phyloP scores from a whole-genome alignment of 2,329 filamentous ascomycete species.

The Sarocladium strictum region DNA sequence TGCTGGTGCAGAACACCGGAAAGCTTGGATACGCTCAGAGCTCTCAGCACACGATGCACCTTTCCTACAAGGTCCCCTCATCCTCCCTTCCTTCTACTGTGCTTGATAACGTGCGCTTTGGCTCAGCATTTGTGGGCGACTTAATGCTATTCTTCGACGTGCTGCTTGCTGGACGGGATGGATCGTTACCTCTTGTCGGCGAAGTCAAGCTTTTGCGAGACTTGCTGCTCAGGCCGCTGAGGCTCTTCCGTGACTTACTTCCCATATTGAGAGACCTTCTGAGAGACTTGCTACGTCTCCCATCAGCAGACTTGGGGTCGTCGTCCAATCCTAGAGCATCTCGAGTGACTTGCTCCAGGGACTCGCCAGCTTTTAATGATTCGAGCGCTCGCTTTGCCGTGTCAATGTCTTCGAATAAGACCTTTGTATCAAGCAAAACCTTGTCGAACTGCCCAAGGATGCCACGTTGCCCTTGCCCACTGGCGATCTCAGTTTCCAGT shows the following conservation, averaged over 20 bases:
- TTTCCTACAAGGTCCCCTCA: background rate
- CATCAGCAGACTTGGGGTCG: background rate
- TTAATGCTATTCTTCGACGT: background rate
- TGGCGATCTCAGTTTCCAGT: conserved; percentile 21
- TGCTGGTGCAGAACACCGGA: no score
- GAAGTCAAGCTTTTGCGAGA: conserved; percentile 5
- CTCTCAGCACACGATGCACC: background rate
- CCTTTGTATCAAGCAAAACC: conserved; percentile 20
- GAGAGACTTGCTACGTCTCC: background rate
- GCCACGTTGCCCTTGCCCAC: conserved; percentile 29
- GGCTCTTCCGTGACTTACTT: background rate
- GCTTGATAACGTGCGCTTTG: conserved; percentile 1
- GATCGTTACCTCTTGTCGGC: background rate
- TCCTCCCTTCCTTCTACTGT: background rate
- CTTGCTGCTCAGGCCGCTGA: background rate
- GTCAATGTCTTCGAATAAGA: conserved; percentile 43
- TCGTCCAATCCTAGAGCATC: background rate
- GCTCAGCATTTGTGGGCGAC: background rate
- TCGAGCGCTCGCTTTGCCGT: conserved; percentile 39
- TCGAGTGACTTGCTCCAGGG: conserved; percentile 18
- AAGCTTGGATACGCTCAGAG: no score
- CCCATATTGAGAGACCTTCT: background rate
- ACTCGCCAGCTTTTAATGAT: conserved; percentile 38
- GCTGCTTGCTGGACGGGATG: background rate
- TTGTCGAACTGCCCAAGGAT: conserved; percentile 29